Evolutionary conservation across 768 basidiomycete genomes (phyloP), one percentile per base, ranked within the genome.

Genomic region (Pleurotus ostreatus): DNA sequence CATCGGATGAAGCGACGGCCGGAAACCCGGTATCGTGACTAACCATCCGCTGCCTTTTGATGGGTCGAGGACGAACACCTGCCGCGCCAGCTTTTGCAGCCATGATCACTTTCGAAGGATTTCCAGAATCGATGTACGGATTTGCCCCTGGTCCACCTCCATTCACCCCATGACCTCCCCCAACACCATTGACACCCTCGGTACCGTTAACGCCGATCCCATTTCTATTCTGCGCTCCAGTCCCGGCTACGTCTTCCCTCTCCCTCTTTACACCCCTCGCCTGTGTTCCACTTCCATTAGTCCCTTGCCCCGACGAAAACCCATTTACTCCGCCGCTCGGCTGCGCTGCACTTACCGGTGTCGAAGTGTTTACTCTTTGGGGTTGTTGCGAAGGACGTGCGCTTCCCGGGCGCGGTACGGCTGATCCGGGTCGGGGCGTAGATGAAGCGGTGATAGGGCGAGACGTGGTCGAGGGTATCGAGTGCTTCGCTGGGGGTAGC

Each of bases 1-100:
- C 30, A 34, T 34, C 30, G 9, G 30, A 9, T 34, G 30, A 34
- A 34, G 11, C 26, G 41, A 55, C 56, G 43, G 47, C 60, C 59
- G 49, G 55, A 52, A 47, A 37, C 34, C 9, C 54, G 13, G 56
- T 37, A 43, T 41, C 18, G 44, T 41, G 43, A 76, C 83, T 63
- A 62, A 89, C 88, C 83, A 88, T 75, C 59, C 86, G 78, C 65
- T 83, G 86, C 70, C 88, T 90, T 78, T 91, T 91, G 43, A 85
- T 65, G 18, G 88, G 88, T 61, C 88, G 76, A 25, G 88, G 86
- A 55, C 84, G 75, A 12, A 77, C 79, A 46, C 77, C 80, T 6
- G 74, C 76, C 38, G 73, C 75, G 15, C 86, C 87, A 8, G 85
- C 82, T 62, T 82, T 82, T 23, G 84, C 78, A 61, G 78, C 78